Evolutionary conservation across 129 eudicot genomes (phyloP), one percentile per base, ranked within the genome.

Genomic region (Mikania micrantha): DNA sequence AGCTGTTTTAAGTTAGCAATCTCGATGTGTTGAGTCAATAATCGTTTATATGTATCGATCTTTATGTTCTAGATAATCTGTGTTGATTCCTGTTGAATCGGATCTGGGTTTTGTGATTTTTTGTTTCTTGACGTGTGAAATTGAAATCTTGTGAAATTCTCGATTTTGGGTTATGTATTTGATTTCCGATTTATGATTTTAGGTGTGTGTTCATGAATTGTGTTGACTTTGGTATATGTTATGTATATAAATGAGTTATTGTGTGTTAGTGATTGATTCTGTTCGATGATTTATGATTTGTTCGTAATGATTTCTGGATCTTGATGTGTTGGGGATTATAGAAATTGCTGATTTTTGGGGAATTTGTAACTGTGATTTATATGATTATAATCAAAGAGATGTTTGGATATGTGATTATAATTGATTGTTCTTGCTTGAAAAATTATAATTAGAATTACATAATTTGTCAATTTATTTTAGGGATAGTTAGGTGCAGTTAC

Each of bases 41-140:
- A n/a, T 20, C 25, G 20, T 7, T 66, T 20, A 78, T 83, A 49
- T 41, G 49, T 22, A 42, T 48, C 42, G 78, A 76, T 77, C 78
- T 69, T 64, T 54, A 74, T 79, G 40, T 32, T 62, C 17, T 25
- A 6, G 73, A 59, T 73, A 47, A 31, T 63, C 45, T 60, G 2
- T 28, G 68, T 27, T 15, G 5, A 7, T 44, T 44, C 16, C 1
- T 44, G 62, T 56, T 56, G 35, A 71, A 77, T 57, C 60, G 67
- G 73, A 77, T 77, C 77, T 76, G 74, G 80, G 21, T 66, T 74
- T 74, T 56, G 29, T 15, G 49, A 38, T 24, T 70, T 78, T 45
- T 68, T 49, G 56, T 11, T 63, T 36, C 5, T 71, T 73, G 60
- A 66, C 9, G 24, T 70, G 42, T 40, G 31, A 38, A 57, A 34